Percentiles rank a stretch among this genome's conserved stretches.
Conservation (phyloP, 2,329 filamentous ascomycete species). For the Talaromyces funiculosus region DNA sequence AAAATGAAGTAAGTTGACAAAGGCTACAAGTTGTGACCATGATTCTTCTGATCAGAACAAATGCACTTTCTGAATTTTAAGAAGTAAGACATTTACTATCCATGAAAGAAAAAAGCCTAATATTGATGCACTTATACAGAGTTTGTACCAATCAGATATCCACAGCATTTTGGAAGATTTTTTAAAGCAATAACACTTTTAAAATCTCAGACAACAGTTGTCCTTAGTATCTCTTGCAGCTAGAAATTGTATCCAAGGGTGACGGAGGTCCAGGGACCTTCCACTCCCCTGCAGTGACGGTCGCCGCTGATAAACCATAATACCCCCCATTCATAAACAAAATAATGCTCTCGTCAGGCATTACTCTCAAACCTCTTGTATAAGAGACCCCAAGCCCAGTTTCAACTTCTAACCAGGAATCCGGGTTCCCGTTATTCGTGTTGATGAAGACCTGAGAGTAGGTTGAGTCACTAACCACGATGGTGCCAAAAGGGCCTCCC, state of each 20-base stretch:
- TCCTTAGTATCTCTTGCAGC: too few relatives aligned
- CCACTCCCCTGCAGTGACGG: conserved; percentile 6
- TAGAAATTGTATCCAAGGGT: background rate
- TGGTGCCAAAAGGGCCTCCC: conserved; percentile 44
- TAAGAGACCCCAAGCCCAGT: conserved; percentile 42
- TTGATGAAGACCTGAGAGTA: conserved; percentile 45
- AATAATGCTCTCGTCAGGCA: conserved; percentile 29
- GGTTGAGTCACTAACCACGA: conserved; percentile 43
- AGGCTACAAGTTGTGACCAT: too few relatives aligned
- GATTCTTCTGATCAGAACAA: too few relatives aligned
- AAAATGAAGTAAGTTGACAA: too few relatives aligned
- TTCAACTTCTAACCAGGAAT: conserved; percentile 41
- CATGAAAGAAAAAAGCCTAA: too few relatives aligned
- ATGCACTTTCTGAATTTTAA: too few relatives aligned
- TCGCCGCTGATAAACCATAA: background rate
- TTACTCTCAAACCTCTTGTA: conserved; percentile 42
- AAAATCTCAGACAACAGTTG: too few relatives aligned
- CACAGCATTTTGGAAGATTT: too few relatives aligned
- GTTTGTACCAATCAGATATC: too few relatives aligned
- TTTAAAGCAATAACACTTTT: too few relatives aligned
- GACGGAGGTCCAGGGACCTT: background rate
- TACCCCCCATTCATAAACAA: conserved; percentile 2
- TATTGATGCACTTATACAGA: too few relatives aligned
- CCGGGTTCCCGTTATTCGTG: conserved; percentile 38
- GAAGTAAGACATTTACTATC: too few relatives aligned